Conservation (phyloP, 2,329 filamentous ascomycete genomes). For the Pleomassaria siparia region DNA sequence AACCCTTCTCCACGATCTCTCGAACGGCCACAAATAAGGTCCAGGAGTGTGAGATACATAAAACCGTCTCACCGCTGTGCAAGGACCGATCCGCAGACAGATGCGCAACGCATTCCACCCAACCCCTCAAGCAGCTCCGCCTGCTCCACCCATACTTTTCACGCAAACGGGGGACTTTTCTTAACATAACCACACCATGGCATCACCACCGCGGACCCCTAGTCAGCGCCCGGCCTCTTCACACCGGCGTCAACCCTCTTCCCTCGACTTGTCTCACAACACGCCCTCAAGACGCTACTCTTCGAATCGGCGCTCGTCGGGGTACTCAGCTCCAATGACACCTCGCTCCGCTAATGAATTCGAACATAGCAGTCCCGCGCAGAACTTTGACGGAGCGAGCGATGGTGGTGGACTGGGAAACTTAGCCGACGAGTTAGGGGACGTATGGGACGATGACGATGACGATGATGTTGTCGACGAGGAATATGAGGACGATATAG, state of each 20-base stretch:
- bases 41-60: neutral
- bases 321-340: slow-evolving; percentile 47
- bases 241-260: slow-evolving; percentile 44
- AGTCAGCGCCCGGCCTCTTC: slow-evolving; percentile 38
- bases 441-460: slow-evolving; percentile 68
- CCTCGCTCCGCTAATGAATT: slow-evolving; percentile 44
- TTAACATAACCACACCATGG: slow-evolving; percentile 23
- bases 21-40: neutral
- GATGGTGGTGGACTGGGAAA: slow-evolving; percentile 70
- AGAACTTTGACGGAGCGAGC: slow-evolving; percentile 40
- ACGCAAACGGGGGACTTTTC: neutral
- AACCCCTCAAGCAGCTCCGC: neutral
- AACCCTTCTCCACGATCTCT: neutral
- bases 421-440: slow-evolving; percentile 77
- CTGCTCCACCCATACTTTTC: neutral
- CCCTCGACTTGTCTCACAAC: slow-evolving; percentile 45
- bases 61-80: slow-evolving; percentile 9
- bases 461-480: slow-evolving; percentile 60
- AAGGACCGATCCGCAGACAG: slow-evolving; percentile 5
- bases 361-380: slow-evolving; percentile 42
- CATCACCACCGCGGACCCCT: slow-evolving; percentile 48
- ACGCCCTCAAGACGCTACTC: slow-evolving; percentile 39
- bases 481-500: slow-evolving; percentile 39
- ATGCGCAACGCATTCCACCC: slow-evolving; percentile 10
- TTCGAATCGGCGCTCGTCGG: slow-evolving; percentile 46